These are phyloP conservation scores for Psilocybe sp. DNA, from an alignment of 768 basidiomycete species.

Conservation along the genomic window DNA sequence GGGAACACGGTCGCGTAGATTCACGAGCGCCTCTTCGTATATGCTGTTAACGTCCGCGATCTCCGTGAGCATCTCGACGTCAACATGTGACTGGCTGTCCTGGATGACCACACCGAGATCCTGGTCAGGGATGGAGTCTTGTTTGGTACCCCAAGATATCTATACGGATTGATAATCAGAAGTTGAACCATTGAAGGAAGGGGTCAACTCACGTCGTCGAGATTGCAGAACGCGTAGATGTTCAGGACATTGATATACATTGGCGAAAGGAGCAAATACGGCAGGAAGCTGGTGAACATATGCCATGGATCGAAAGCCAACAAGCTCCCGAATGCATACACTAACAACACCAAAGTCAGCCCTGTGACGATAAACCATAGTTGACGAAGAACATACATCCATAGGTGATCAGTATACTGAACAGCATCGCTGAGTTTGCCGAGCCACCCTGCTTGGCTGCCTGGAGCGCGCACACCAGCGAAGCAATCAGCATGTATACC, in stretches of 20 bases:
- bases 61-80: slow-evolving; percentile 82
- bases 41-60: slow-evolving; percentile 79
- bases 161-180: too few species aligned
- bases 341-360: slow-evolving; percentile 26
- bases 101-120: slow-evolving; percentile 86
- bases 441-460: slow-evolving; percentile 65
- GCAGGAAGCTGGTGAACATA: slow-evolving; percentile 86
- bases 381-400: slow-evolving; percentile 49
- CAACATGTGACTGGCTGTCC: slow-evolving; percentile 77
- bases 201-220: slow-evolving; percentile 81
- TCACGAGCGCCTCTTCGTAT: slow-evolving; percentile 80
- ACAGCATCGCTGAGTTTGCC: slow-evolving; percentile 72
- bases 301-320: slow-evolving; percentile 96
- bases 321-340: slow-evolving; percentile 74
- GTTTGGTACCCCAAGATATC: slow-evolving; percentile 98
- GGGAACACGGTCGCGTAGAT: slow-evolving; percentile 44
- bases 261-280: slow-evolving; percentile 85
- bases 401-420: slow-evolving; percentile 85
- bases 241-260: slow-evolving; percentile 75
- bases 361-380: not conserved
- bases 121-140: slow-evolving; percentile 66
- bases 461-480: slow-evolving; percentile 75
- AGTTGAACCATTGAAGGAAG: too few species aligned
- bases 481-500: slow-evolving; percentile 80
- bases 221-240: slow-evolving; percentile 83